Evolutionary conservation across 352 stramenopile genomes (phyloP).

Genomic region (Phytophthora hybrid): DNA sequence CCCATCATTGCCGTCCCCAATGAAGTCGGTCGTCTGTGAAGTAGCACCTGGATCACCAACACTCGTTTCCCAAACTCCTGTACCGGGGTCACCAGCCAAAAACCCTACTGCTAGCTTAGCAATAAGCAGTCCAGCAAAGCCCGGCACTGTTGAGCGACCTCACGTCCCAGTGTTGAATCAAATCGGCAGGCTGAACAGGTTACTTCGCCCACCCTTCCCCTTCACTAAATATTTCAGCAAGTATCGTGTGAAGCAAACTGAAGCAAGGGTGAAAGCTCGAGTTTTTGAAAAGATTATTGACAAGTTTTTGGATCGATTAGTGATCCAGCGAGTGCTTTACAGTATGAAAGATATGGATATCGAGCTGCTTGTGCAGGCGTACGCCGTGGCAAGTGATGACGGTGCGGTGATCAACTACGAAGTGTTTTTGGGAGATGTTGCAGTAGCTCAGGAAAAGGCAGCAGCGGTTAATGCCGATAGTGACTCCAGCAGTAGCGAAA

Average conservation of each 20-base stretch:
- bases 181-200: slow-evolving; percentile 58
- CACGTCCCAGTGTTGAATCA: slow-evolving; percentile 39
- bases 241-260: slow-evolving; percentile 52
- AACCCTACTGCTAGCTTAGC: slow-evolving; percentile 12
- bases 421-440: slow-evolving; percentile 63
- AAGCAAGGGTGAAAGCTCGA: slow-evolving; percentile 55
- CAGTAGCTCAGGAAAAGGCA: slow-evolving; percentile 41
- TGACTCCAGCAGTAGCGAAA: slow-evolving; percentile 43
- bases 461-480: slow-evolving; percentile 15
- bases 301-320: slow-evolving; percentile 74
- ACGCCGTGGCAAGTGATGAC: slow-evolving; percentile 36
- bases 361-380: slow-evolving; percentile 47
- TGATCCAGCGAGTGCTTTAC: slow-evolving; percentile 61
- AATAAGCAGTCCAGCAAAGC: slow-evolving; percentile 13
- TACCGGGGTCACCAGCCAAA: slow-evolving; percentile 24
- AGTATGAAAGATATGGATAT: slow-evolving; percentile 78
- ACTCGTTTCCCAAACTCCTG: slow-evolving; percentile 3
- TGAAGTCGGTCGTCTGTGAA: slow-evolving; percentile 13
- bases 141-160: slow-evolving; percentile 7
- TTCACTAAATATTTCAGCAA: slow-evolving; percentile 86
- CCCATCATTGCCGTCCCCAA: slow-evolving; percentile 10
- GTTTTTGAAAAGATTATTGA: slow-evolving; percentile 82
- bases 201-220: slow-evolving; percentile 57
- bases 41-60: slow-evolving; percentile 23
- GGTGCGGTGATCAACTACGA: slow-evolving; percentile 53